Percentiles rank a stretch among this genome's conserved stretches.
These are phyloP conservation scores for Termitomyces bulborhizus DNA, from an alignment of 768 basidiomycete species.

Conservation along the genomic window DNA sequence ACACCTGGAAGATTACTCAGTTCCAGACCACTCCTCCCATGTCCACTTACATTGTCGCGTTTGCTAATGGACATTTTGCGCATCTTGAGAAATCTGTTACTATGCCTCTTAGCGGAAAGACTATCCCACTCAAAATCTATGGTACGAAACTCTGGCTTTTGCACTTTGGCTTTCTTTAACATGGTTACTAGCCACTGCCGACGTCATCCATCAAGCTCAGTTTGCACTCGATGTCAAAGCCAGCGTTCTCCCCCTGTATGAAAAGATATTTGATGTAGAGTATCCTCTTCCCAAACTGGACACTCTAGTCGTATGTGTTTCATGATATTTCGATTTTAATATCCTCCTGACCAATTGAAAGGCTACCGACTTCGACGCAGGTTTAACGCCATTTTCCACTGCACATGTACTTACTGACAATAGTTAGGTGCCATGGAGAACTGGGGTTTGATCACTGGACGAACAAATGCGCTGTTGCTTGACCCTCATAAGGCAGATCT, in stretches of 20 bases:
- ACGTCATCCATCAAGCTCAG: constrained; percentile 77
- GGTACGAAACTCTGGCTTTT: constrained; percentile 32
- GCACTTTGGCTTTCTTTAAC: background rate
- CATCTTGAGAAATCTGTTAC: constrained; percentile 69
- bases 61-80: constrained; percentile 75
- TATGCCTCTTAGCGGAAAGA: constrained; percentile 75
- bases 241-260: constrained; percentile 81
- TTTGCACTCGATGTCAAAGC: constrained; percentile 87
- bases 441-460: constrained; percentile 89
- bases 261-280: constrained; percentile 86
- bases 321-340: background rate
- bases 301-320: constrained; percentile 65
- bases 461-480: constrained; percentile 74
- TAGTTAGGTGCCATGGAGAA: constrained; percentile 80
- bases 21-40: constrained; percentile 81
- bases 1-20: constrained; percentile 73
- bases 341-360: constrained; percentile 13
- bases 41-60: constrained; percentile 88
- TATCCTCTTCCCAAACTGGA: constrained; percentile 95
- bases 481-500: constrained; percentile 74
- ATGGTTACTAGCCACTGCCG: constrained; percentile 55
- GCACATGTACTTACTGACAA: constrained; percentile 6
- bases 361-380: constrained; percentile 87
- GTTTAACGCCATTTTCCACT: constrained; percentile 21
- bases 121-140: constrained; percentile 80